These are phyloP conservation scores for Leccinum subtestaceum DNA, from an alignment of 768 basidiomycete genomes.

Conservation along the genomic window DNA sequence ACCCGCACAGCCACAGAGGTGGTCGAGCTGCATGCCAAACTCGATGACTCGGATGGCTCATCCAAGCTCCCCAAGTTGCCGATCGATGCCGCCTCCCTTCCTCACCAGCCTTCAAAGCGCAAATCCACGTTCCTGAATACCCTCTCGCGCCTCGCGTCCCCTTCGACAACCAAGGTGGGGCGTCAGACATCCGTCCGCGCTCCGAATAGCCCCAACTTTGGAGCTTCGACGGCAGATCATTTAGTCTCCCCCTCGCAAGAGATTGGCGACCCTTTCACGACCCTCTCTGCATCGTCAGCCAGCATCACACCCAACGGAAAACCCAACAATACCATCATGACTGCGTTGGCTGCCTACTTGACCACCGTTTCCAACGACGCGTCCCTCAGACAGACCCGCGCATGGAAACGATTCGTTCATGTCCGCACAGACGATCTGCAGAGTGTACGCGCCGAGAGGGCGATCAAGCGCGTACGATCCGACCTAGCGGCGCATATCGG, in stretches of 20 bases:
- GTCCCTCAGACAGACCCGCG: constrained; percentile 56
- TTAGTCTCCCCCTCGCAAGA: constrained; percentile 54
- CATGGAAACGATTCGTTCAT: constrained; percentile 84
- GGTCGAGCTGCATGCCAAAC: constrained; percentile 77
- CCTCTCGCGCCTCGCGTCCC: constrained; percentile 78
- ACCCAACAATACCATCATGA: constrained; percentile 50
- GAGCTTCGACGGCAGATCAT: constrained; percentile 32
- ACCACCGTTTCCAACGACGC: constrained; percentile 72
- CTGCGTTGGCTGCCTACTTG: constrained; percentile 74
- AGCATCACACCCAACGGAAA: constrained; percentile 19
- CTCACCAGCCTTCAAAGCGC: constrained; percentile 57
- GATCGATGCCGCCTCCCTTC: constrained; percentile 53
- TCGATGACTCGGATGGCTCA: constrained; percentile 60
- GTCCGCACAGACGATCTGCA: constrained; percentile 87
- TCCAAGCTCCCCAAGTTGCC: constrained; percentile 60
- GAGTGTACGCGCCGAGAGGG: constrained; percentile 81
- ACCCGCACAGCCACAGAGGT: constrained; percentile 76
- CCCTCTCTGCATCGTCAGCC: constrained; percentile 35
- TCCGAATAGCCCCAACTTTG: constrained; percentile 32
- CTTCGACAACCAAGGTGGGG: constrained; percentile 52
- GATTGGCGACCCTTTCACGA: constrained; percentile 58
- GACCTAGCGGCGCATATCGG: constrained; percentile 75
- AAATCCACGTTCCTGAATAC: constrained; percentile 86
- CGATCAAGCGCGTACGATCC: constrained; percentile 83
- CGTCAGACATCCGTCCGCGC: constrained; percentile 39